phyloP scores from a whole-genome alignment of 331 rosid genomes.

The Quercus phellos region DNA sequence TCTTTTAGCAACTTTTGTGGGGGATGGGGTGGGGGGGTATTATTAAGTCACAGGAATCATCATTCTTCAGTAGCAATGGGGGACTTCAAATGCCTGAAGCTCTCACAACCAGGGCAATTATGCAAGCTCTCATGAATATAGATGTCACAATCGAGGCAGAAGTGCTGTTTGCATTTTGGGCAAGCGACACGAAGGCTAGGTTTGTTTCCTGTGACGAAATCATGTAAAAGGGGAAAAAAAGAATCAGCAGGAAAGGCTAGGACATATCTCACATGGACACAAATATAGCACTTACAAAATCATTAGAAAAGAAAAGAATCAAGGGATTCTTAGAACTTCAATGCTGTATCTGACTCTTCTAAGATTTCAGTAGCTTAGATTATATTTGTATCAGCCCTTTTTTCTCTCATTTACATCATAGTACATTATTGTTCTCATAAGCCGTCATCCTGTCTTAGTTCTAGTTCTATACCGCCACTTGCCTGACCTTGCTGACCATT shows the following conservation, averaged over 20 bases:
- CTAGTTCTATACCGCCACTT: not conserved
- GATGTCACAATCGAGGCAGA: conserved; percentile 91
- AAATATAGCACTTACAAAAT: conserved; percentile 7
- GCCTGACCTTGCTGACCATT: not conserved
- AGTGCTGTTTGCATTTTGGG: conserved; percentile 77
- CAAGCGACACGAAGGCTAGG: conserved; percentile 58
- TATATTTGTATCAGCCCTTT: not conserved
- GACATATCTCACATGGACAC: not conserved
- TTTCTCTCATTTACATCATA: not conserved
- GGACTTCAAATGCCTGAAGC: conserved; percentile 58
- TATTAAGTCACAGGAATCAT: not conserved
- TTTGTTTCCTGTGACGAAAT: conserved; percentile 60
- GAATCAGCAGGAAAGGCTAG: not conserved
- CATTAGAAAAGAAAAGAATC: conserved; percentile 11
- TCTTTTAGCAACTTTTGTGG: not conserved
- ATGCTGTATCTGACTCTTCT: not conserved
- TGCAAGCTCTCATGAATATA: conserved; percentile 94
- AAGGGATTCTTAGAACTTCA: conserved; percentile 1
- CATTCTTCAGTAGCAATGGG: conserved; percentile 31
- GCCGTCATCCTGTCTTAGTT: not conserved
- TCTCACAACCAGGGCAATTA: conserved; percentile 96
- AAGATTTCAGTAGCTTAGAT: conserved; percentile 1
- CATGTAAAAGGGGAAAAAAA: not conserved
- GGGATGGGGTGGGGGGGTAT: not conserved
- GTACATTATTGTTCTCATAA: not conserved